Evolutionary conservation across 1,284 basidiomycete genomes (phyloP), one percentile per base, ranked within the genome.

Genomic region (Ustilago vetiveriae): DNA sequence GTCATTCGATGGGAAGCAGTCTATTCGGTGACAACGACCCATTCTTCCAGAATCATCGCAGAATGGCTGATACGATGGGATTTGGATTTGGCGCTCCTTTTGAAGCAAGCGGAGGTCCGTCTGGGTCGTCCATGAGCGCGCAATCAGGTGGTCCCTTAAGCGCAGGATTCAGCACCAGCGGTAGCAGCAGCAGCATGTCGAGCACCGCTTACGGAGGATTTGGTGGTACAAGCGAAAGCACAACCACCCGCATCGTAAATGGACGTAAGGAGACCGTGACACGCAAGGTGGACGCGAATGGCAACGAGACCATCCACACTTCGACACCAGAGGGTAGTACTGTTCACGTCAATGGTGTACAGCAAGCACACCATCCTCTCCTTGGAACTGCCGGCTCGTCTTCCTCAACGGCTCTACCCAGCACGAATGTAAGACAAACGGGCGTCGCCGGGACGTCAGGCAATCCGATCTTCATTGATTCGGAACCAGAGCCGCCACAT

Each of bases 311-410:
- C 5, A 63, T 78, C 9, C 74, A 75, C 43, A 54, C 49, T 3
- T 58, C 62, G 21, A 71, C 76, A 9, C 74, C 76, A 0, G 69
- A 73, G 22, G 75, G 72, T 23, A 66, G 64, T 56, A 65, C 67
- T 6, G 66, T 78, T n/a, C 55, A 59, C 38, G 62, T 78, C 19
- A 78, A 78, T 24, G 76, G 76, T 9, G 55, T 76, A 2, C 63
- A 59, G 32, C 74, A 78, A 45, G 45, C 48, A 13, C 33, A 50
- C 6, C 69, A 72, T 43, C 69, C 69, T 9, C 40, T 68, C 16
- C 56, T 72, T 5, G 59, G 50, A 2, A 62, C 42, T 14, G 40
- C 24, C 7, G 27, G 30, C 9, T 17, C 30, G 3, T 11, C 27
- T 5, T 9, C 37, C 5, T 27, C 42, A 3, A 32, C 24, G 32